A percentile compares a stretch with the other conserved stretches of the same genome.
Evolutionary conservation across 176 grass and related monocot species (phyloP).

Genomic region (Echinochloa phyllopogon): DNA sequence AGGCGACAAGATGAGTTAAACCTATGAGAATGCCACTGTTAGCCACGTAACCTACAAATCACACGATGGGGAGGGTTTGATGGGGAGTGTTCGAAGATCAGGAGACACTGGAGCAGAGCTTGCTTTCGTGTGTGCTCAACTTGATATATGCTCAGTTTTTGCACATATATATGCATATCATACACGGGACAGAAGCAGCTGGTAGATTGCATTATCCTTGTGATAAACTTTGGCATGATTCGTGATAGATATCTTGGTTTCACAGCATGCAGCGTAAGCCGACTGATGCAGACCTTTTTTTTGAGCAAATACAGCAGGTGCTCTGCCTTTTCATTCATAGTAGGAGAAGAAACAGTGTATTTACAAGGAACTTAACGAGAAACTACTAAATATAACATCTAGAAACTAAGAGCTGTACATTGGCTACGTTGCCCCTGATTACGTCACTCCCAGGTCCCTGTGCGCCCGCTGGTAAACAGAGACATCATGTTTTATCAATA

Average conservation of each 20-base stretch:
- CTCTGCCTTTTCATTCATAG: too few species aligned
- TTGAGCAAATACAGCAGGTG: too few species aligned
- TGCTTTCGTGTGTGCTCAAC: conserved; percentile 45
- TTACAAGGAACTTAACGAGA: too few species aligned
- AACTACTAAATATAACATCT: too few species aligned
- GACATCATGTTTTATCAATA: too few species aligned
- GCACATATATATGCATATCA: neutral
- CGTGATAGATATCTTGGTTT: neutral
- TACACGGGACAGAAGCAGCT: neutral
- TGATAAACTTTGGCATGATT: neutral
- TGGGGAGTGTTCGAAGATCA: conserved; percentile 43
- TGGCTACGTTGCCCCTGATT: too few species aligned
- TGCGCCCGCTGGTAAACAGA: too few species aligned
- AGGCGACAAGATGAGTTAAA: conserved; percentile 25
- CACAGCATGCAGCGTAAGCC: neutral
- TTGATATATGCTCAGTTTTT: conserved; percentile 25
- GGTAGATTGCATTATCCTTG: neutral
- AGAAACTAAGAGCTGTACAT: too few species aligned
- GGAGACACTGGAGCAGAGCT: conserved; percentile 47
- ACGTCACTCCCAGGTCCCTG: too few species aligned
- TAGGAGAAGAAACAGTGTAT: too few species aligned
- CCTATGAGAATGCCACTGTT: conserved; percentile 12
- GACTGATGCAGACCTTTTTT: too few species aligned
- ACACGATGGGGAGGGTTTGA: conserved; percentile 21
- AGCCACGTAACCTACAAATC: neutral